phyloP scores from a whole-genome alignment of 2,329 filamentous ascomycete genomes.

The Aspergillus fructus region DNA sequence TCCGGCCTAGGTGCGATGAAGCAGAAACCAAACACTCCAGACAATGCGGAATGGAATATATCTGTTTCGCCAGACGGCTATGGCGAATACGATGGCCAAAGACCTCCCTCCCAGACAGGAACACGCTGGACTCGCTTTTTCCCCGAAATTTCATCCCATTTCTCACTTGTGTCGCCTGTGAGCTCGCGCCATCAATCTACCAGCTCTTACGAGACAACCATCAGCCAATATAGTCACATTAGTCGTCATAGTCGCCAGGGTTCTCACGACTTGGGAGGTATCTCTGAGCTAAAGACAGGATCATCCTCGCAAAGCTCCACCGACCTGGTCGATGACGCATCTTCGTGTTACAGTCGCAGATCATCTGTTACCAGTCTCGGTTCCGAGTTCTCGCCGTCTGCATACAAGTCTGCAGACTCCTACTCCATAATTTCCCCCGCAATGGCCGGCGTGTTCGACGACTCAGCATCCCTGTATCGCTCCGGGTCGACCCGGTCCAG shows the following conservation, averaged over 20 bases:
- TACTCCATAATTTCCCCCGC: constrained; percentile 28
- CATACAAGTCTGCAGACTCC: constrained; percentile 20
- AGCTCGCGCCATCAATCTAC: constrained; percentile 10
- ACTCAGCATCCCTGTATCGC: constrained; percentile 16
- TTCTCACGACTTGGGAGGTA: not conserved
- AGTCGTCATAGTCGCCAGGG: not conserved
- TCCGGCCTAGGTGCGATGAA: not conserved
- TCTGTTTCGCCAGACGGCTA: constrained; percentile 24
- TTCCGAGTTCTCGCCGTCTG: constrained; percentile 23
- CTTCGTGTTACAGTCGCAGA: constrained; percentile 38
- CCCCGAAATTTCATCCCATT: constrained; percentile 30
- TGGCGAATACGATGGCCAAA: not conserved
- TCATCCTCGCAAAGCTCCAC: constrained; percentile 8
- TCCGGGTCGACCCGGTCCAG: constrained; percentile 17
- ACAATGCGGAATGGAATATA: constrained; percentile 9
- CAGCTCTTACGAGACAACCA: not conserved
- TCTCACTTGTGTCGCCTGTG: constrained; percentile 26
- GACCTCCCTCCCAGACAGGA: constrained; percentile 18
- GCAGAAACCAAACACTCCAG: not conserved
- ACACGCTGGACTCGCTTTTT: constrained; percentile 28
- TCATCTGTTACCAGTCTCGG: constrained; percentile 35
- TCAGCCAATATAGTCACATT: not conserved
- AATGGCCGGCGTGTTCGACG: constrained; percentile 36
- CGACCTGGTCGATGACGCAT: constrained; percentile 26
- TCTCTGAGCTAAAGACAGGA: constrained; percentile 6